These are phyloP conservation scores for Phytopythium oedochilum DNA, from an alignment of 352 stramenopile genomes.

Conservation along the genomic window DNA sequence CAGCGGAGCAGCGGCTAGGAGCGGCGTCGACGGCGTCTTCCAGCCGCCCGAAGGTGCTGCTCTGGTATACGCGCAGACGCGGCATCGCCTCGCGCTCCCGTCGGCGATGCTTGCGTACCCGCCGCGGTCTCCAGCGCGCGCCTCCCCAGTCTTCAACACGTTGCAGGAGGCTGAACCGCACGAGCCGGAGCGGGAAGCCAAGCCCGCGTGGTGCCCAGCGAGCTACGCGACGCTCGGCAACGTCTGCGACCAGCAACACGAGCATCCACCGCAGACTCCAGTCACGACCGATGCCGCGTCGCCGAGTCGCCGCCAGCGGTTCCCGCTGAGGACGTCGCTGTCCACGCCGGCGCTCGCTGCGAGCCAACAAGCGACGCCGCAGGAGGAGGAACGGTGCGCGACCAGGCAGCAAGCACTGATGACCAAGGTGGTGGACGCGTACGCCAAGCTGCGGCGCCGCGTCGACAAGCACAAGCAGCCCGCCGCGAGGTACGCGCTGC, in stretches of 20 bases:
- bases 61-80: constrained; percentile 1
- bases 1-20: constrained; percentile 11
- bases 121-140: neutral
- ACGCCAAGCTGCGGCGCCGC: constrained; percentile 20
- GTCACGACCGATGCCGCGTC: too few relatives aligned
- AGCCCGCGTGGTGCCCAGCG: constrained; percentile 34
- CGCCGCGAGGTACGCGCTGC: constrained; percentile 37
- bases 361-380: neutral
- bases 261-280: too few relatives aligned
- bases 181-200: constrained; percentile 1
- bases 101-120: constrained; percentile 1
- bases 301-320: constrained; percentile 17
- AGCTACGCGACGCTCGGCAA: constrained; percentile 13
- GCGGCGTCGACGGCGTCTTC: constrained; percentile 37
- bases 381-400: constrained; percentile 18
- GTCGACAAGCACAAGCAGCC: constrained; percentile 36
- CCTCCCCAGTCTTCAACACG: neutral
- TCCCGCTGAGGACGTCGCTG: constrained; percentile 12
- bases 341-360: neutral
- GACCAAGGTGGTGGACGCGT: constrained; percentile 20
- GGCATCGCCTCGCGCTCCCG: neutral
- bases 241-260: neutral
- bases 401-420: constrained; percentile 24
- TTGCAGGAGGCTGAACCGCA: constrained; percentile 12
- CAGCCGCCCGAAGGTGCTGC: constrained; percentile 30